phyloP scores from a whole-genome alignment of 148 eudicot species.

The Rhododendron kiyosumense region DNA sequence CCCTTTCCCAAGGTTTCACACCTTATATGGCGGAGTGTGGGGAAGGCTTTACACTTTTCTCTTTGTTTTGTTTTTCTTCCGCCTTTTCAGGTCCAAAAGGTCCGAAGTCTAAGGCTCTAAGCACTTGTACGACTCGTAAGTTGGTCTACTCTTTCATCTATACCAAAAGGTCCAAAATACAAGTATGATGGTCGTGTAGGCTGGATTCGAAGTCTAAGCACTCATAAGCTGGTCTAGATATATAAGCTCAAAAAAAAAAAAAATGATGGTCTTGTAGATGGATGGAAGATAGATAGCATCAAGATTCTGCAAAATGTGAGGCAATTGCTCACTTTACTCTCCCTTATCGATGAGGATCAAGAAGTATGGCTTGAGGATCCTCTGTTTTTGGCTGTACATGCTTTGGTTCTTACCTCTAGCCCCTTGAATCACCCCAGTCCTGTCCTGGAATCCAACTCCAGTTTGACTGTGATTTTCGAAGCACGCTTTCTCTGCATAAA shows the following conservation, averaged over 20 bases:
- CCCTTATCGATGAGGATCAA: neutral
- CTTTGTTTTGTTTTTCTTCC: too few relatives aligned
- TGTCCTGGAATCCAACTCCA: neutral
- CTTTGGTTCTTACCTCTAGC: neutral
- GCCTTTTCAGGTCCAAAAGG: too few relatives aligned
- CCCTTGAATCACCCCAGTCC: neutral
- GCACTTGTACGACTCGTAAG: too few relatives aligned
- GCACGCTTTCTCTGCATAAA: neutral
- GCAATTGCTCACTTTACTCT: neutral
- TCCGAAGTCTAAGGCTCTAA: too few relatives aligned
- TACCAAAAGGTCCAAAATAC: neutral
- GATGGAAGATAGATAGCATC: neutral
- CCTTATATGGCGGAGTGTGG: too few relatives aligned
- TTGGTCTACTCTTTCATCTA: too few relatives aligned
- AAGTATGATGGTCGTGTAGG: neutral
- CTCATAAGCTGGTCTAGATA: neutral
- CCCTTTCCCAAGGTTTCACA: too few relatives aligned
- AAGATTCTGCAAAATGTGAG: neutral
- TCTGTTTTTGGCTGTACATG: neutral
- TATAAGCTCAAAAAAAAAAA: neutral
- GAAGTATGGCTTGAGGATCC: neutral
- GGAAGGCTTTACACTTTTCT: too few relatives aligned
- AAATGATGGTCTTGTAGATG: neutral
- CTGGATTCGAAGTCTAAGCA: neutral
- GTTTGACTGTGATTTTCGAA: neutral